A percentile compares a stretch with the other conserved stretches of the same genome.
phyloP scores from a whole-genome alignment of 352 stramenopile genomes.

The Phytophthora ramorum region DNA sequence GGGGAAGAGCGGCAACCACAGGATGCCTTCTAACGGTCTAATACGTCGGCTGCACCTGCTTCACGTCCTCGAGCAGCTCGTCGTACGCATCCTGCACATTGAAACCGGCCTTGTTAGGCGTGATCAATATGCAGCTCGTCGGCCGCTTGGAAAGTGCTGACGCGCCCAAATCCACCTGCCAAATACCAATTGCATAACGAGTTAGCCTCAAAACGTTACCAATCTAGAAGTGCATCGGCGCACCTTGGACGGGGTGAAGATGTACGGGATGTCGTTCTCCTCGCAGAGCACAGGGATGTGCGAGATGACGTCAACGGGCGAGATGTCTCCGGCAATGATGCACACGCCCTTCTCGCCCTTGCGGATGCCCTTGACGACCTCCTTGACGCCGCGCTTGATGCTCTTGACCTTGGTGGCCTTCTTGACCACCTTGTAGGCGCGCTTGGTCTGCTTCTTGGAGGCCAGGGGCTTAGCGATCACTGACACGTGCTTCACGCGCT shows the following conservation, averaged over 20 bases:
- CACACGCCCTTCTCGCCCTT: conserved; percentile 98
- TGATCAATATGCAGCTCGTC: conserved; percentile 98
- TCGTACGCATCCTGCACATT: conserved; percentile 91
- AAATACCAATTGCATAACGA: conserved; percentile 5
- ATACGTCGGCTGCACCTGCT: conserved; percentile 88
- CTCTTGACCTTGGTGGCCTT: conserved; percentile 96
- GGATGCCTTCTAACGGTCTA: conserved; percentile 48
- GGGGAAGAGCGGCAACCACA: conserved; percentile 11
- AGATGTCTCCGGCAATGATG: conserved; percentile 99
- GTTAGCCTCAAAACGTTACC: conserved; percentile 6
- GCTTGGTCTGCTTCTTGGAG: conserved; percentile 97
- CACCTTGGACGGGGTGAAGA: conserved; percentile 97
- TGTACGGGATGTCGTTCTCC: conserved; percentile 98
- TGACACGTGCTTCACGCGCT: conserved; percentile 87
- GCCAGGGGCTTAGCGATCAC: conserved; percentile 97
- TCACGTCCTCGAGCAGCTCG: conserved; percentile 90
- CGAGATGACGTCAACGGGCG: conserved; percentile 99
- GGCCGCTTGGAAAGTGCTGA: conserved; percentile 98
- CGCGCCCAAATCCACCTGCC: conserved; percentile 92
- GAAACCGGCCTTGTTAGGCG: conserved; percentile 92
- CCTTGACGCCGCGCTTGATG: conserved; percentile 99
- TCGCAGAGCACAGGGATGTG: conserved; percentile 99
- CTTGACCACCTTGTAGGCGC: conserved; percentile 94
- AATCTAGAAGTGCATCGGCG: not conserved
- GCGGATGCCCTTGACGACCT: conserved; percentile 99